A percentile compares a stretch with the other conserved stretches of the same genome.
Evolutionary conservation across 2,329 filamentous ascomycete genomes (phyloP).

Genomic region (Blumeriella jaapii): DNA sequence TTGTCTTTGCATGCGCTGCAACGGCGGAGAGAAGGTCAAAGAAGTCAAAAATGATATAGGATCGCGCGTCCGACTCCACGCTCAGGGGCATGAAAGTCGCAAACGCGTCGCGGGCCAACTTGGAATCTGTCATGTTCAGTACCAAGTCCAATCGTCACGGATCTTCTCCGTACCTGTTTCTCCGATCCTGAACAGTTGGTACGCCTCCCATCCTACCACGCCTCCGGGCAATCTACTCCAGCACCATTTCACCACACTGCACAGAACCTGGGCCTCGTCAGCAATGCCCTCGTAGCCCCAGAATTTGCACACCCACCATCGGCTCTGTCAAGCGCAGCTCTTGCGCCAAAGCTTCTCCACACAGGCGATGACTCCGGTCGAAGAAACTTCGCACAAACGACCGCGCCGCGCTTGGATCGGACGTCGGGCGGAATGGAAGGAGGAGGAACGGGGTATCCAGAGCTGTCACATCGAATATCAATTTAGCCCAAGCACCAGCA

Average conservation of each 20-base stretch:
- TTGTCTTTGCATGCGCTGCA: constrained; percentile 84
- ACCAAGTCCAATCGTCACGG: constrained; percentile 4
- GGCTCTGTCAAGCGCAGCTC: constrained; percentile 89
- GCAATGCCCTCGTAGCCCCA: constrained; percentile 9
- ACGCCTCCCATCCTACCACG: constrained; percentile 93
- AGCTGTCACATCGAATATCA: constrained; percentile 37
- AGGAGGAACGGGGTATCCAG: constrained; percentile 88
- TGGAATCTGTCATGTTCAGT: constrained; percentile 54
- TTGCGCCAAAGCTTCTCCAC: constrained; percentile 62
- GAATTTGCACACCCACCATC: constrained; percentile 50
- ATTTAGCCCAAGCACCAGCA: constrained; percentile 20
- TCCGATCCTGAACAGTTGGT: constrained; percentile 89
- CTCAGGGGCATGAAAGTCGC: constrained; percentile 92
- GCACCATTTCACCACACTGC: constrained; percentile 95
- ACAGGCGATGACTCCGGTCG: constrained; percentile 51
- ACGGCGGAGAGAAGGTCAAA: constrained; percentile 88
- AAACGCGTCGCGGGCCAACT: constrained; percentile 85
- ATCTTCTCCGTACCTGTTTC: constrained; percentile 58
- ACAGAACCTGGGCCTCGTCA: constrained; percentile 56
- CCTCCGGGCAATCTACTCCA: constrained; percentile 88
- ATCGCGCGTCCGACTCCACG: constrained; percentile 74
- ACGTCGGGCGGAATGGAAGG: constrained; percentile 85
- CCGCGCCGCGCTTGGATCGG: constrained; percentile 82
- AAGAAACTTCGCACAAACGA: constrained; percentile 93
- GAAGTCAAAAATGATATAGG: constrained; percentile 88